Evolutionary conservation across 331 rosid species (phyloP).

Genomic region (Saraca asoca): DNA sequence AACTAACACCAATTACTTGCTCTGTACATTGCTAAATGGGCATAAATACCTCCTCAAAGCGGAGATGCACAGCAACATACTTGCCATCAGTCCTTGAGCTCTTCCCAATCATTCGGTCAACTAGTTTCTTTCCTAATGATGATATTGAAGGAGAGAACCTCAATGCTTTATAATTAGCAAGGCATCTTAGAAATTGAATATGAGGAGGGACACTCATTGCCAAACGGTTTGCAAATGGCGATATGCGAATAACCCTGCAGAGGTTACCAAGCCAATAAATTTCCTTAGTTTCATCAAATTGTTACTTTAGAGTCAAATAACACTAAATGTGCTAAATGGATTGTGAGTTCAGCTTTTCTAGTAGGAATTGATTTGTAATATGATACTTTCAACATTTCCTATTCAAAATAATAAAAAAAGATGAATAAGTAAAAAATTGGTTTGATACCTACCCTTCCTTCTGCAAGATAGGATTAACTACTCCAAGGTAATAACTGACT

Average conservation of each 20-base stretch:
- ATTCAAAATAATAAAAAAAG: neutral
- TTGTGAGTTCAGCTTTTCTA: conserved; percentile 19
- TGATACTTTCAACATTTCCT: too few species aligned
- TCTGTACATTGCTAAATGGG: conserved; percentile 26
- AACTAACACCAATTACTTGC: conserved; percentile 18
- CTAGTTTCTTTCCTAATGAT: conserved; percentile 65
- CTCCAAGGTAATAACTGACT: conserved; percentile 69
- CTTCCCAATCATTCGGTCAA: conserved; percentile 66
- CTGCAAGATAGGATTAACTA: conserved; percentile 77
- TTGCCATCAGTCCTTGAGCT: conserved; percentile 75
- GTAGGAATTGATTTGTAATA: too few species aligned
- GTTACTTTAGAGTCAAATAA: conserved; percentile 4
- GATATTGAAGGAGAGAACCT: conserved; percentile 78
- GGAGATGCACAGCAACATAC: conserved; percentile 83
- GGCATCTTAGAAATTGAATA: conserved; percentile 88
- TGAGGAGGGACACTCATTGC: conserved; percentile 92
- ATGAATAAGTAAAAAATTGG: neutral
- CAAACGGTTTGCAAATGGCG: conserved; percentile 95
- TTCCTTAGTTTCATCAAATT: conserved; percentile 16
- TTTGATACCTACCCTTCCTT: conserved; percentile 68
- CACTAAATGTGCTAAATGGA: conserved; percentile 25
- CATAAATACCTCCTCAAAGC: conserved; percentile 90
- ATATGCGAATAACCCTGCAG: conserved; percentile 83
- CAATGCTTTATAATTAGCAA: conserved; percentile 84
- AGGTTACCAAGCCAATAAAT: conserved; percentile 27